Percentiles rank a stretch among this genome's conserved stretches.
Conservation (phyloP, 2,329 filamentous ascomycete species). For the Venturiaceae sp. region DNA sequence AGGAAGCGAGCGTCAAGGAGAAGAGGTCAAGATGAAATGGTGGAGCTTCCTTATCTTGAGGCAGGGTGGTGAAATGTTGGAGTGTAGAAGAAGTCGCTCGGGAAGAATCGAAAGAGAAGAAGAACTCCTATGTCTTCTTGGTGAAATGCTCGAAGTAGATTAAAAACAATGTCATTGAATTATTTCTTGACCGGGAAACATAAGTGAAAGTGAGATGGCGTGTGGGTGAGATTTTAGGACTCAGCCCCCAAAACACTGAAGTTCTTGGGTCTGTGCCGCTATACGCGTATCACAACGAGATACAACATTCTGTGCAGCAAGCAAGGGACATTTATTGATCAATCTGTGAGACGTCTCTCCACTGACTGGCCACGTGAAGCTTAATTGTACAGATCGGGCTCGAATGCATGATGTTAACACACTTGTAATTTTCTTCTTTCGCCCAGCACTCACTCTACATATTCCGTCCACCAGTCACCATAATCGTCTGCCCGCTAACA, state of each 20-base stretch:
- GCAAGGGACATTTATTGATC: too few relatives aligned
- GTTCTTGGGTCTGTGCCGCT: neutral
- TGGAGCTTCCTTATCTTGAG: too few relatives aligned
- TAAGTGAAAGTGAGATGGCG: neutral
- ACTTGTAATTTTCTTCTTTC: too few relatives aligned
- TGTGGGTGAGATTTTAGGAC: neutral
- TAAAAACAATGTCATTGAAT: too few relatives aligned
- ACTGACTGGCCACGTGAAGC: neutral
- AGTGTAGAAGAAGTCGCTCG: too few relatives aligned
- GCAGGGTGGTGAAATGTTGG: too few relatives aligned
- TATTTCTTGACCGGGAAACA: too few relatives aligned
- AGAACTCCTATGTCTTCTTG: too few relatives aligned
- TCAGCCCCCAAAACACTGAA: neutral
- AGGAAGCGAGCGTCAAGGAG: neutral
- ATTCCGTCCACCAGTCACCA: slow-evolving; percentile 67
- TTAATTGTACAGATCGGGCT: neutral
- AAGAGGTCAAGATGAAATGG: too few relatives aligned
- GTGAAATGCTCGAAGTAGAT: too few relatives aligned
- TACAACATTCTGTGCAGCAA: neutral
- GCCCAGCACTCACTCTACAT: slow-evolving; percentile 32
- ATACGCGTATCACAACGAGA: neutral
- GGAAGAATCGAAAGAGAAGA: too few relatives aligned
- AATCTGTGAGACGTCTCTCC: too few relatives aligned
- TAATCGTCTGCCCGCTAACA: slow-evolving; percentile 78
- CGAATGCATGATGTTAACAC: neutral